Evolutionary conservation across 2,329 filamentous ascomycete genomes (phyloP), one percentile per base, ranked within the genome.

Genomic region (Trichoderma atroviride): DNA sequence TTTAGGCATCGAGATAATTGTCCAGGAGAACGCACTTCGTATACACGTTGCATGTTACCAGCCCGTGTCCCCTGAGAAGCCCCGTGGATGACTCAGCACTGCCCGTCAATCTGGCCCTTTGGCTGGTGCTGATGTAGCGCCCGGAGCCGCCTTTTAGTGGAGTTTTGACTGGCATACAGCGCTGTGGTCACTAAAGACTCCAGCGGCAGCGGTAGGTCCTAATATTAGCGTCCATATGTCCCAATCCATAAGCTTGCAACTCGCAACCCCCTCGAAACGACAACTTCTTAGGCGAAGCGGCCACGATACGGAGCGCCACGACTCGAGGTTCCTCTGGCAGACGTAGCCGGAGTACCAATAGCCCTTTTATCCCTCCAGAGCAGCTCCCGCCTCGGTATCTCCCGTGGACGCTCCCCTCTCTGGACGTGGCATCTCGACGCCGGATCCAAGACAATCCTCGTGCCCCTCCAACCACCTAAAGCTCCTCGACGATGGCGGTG

Each of bases 401-500:
- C 29, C 40, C n/a, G 27, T 29, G 63, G n/a, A n/a, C 31, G 35
- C 24, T 13, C 22, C 40, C 29, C 22, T 13, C 22, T 29, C 29
- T 19, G 37, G 57, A 47, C 53, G 29, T 56, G 53, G 40, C 37
- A 10, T 56, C 27, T 56, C 31, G 22, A 50, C 43, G 43, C 47
- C 47, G 47, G 11, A 11, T 24, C 19, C 9, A 50, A 50, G 53
- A 67, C 37, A 57, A 70, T 72, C 70, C 64, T 71, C 72, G 60
- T 76, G 74, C 74, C 74, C 76, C 75, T 74, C 74, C 70, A 73
- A 43, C 74, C 70, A 64, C 53, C 71, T 65, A 63, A 71, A 57
- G 40, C 55, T 69, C 69, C 66, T 73, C 72, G 71, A 83, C 78
- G 76, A 97, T 97, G 93, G 95, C 96, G 79, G 95, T 98, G 80